These are phyloP conservation scores for Aspergillus incahuasiensis DNA, from an alignment of 495 filamentous ascomycete species.

Conservation along the genomic window DNA sequence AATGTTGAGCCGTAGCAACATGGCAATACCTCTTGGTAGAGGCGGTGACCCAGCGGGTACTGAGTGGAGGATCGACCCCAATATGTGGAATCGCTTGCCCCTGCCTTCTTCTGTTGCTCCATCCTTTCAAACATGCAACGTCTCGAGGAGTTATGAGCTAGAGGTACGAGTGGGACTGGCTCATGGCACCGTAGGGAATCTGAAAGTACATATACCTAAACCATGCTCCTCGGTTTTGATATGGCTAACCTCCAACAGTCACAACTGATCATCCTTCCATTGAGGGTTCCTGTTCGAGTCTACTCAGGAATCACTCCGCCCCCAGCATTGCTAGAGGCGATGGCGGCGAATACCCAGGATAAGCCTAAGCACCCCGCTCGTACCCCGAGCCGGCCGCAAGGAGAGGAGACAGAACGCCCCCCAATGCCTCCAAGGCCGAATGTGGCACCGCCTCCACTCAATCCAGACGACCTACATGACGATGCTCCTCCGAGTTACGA, in stretches of 20 bases:
- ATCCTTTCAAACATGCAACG: conserved; percentile 83
- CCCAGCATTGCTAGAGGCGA: conserved; percentile 64
- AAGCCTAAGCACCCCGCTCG: conserved; percentile 21
- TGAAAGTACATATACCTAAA: conserved; percentile 43
- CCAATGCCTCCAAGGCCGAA: conserved; percentile 35
- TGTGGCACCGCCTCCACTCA: conserved; percentile 19
- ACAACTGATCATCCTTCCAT: conserved; percentile 67
- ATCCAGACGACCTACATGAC: conserved; percentile 42
- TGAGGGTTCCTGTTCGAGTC: conserved; percentile 73
- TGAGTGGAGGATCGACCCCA: conserved; percentile 62
- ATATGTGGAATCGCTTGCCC: conserved; percentile 61
- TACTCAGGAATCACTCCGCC: conserved; percentile 92
- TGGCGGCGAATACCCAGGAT: conserved; percentile 40
- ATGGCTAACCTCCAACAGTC: conserved; percentile 36
- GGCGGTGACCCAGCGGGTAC: conserved; percentile 55
- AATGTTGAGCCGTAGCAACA: conserved; percentile 60
- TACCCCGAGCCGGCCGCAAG: conserved; percentile 22
- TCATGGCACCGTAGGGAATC: conserved; percentile 45
- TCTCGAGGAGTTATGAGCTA: conserved; percentile 73
- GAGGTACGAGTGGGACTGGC: conserved; percentile 75
- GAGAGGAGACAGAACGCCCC: conserved; percentile 24
- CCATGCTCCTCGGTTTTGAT: neutral
- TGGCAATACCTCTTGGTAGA: conserved; percentile 56
- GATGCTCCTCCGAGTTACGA: conserved; percentile 78
- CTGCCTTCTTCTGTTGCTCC: conserved; percentile 84